These are phyloP conservation scores for Trifolium subterraneum DNA, from an alignment of 306 rosid species.

Conservation along the genomic window DNA sequence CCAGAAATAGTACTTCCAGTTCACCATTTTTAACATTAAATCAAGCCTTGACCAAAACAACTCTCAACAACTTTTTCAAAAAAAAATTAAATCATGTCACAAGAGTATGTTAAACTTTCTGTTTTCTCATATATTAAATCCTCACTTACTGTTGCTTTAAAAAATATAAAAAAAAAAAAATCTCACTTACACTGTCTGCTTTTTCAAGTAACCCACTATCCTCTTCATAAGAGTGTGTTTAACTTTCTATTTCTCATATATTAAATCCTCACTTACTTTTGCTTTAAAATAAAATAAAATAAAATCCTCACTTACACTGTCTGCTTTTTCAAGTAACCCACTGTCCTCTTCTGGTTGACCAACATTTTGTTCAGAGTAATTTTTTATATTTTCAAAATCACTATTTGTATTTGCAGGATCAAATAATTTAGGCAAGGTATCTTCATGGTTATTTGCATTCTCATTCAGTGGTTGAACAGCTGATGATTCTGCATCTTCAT, in stretches of 20 bases:
- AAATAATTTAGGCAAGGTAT: slow-evolving; percentile 49
- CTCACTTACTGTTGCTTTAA: slow-evolving; percentile 34
- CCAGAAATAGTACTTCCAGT: slow-evolving; percentile 24
- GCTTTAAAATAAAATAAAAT: no score
- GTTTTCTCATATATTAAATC: slow-evolving; percentile 62
- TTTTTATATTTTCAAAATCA: slow-evolving; percentile 47
- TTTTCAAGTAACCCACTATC: slow-evolving; percentile 48
- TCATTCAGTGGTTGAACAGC: slow-evolving; percentile 48
- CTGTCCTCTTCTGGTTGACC: slow-evolving; percentile 48
- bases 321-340: slow-evolving; percentile 47
- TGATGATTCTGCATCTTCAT: slow-evolving; percentile 51
- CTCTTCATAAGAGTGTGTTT: slow-evolving; percentile 42
- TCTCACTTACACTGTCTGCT: slow-evolving; percentile 51
- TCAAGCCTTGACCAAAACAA: slow-evolving; percentile 35
- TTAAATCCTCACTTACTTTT: slow-evolving; percentile 52
- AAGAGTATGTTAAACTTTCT: slow-evolving; percentile 56
- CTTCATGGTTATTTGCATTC: slow-evolving; percentile 50
- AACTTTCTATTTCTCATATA: slow-evolving; percentile 65
- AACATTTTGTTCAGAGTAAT: slow-evolving; percentile 49
- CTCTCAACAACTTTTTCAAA: slow-evolving; percentile 16
- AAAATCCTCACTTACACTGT: slow-evolving; percentile 53
- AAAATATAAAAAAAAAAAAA: no score
- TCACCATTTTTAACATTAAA: slow-evolving; percentile 37
- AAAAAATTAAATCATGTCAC: slow-evolving; percentile 12
- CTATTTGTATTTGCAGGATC: slow-evolving; percentile 46